These are phyloP conservation scores for Aphanomyces astaci DNA, from an alignment of 352 stramenopile genomes.

Conservation along the genomic window DNA sequence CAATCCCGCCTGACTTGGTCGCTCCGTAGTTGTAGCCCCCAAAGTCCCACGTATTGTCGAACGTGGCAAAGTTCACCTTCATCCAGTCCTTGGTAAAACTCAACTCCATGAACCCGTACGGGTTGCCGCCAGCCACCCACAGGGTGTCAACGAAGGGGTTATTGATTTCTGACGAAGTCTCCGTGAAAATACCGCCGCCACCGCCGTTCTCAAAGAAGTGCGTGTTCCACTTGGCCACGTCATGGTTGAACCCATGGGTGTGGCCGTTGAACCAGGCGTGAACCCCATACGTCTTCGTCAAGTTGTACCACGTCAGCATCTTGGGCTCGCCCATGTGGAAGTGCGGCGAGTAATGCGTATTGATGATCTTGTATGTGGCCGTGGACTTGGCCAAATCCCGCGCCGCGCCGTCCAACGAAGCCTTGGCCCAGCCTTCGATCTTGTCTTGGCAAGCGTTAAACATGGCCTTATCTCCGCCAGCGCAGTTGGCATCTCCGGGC, in stretches of 20 bases:
- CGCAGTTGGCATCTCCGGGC: too few relatives aligned
- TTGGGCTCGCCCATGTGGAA: constrained; percentile 84
- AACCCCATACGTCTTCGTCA: constrained; percentile 68
- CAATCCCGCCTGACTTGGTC: constrained; percentile 43
- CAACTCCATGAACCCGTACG: constrained; percentile 67
- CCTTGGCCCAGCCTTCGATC: constrained; percentile 78
- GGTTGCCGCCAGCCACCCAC: constrained; percentile 47
- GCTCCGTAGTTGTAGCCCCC: constrained; percentile 26
- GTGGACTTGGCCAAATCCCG: constrained; percentile 60
- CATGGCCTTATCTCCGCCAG: too few relatives aligned
- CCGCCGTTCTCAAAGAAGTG: constrained; percentile 87
- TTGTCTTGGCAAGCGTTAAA: too few relatives aligned
- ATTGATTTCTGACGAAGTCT: too few relatives aligned
- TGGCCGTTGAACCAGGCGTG: constrained; percentile 80
- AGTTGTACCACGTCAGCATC: constrained; percentile 82
- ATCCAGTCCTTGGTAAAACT: constrained; percentile 51
- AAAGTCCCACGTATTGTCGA: constrained; percentile 58
- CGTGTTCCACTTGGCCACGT: constrained; percentile 74
- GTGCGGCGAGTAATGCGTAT: constrained; percentile 87
- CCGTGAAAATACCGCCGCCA: too few relatives aligned
- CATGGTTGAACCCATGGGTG: constrained; percentile 85
- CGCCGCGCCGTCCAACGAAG: constrained; percentile 54
- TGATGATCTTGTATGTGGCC: constrained; percentile 82
- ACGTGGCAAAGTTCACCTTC: constrained; percentile 56
- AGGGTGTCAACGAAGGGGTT: too few relatives aligned